Evolutionary conservation across 805 yeast genomes (phyloP).

Genomic region (Naumovozyma dairenensis): DNA sequence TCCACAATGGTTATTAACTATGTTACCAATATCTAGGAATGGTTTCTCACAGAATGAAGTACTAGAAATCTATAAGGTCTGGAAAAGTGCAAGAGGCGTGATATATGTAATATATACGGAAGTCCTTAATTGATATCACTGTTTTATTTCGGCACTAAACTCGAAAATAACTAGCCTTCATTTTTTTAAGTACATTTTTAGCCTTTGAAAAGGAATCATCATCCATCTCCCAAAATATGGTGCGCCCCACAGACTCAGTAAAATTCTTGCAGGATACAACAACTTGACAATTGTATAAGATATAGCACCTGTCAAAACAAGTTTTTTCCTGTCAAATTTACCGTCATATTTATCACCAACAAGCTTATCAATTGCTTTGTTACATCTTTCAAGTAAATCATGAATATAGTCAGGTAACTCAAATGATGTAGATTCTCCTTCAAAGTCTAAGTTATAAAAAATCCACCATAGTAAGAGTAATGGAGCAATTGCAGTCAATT

Average conservation of each 20-base stretch:
- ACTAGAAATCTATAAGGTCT: too few species aligned
- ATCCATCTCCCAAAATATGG: conserved; percentile 24
- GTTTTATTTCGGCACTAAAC: too few species aligned
- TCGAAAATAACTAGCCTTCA: too few species aligned
- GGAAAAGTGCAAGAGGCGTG: too few species aligned
- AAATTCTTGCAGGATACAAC: conserved; percentile 26
- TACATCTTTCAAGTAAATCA: conserved; percentile 45
- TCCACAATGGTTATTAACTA: too few species aligned
- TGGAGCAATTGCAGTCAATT: conserved; percentile 65
- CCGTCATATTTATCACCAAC: conserved; percentile 31
- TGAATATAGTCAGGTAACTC: conserved; percentile 18
- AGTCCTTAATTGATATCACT: too few species aligned
- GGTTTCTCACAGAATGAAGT: too few species aligned
- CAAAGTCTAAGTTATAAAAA: conserved; percentile 44
- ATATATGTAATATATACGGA: too few species aligned
- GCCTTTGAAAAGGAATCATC: conserved; percentile 12
- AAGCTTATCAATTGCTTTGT: conserved; percentile 44
- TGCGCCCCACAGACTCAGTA: conserved; percentile 28
- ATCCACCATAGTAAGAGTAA: conserved; percentile 58
- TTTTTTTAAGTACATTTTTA: conserved; percentile 2
- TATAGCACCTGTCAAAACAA: conserved; percentile 63
- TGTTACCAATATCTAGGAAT: too few species aligned
- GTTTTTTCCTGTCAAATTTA: conserved; percentile 37
- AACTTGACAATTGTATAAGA: conserved; percentile 62
- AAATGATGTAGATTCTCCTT: conserved; percentile 13